Evolutionary conservation across 2,329 filamentous ascomycete genomes (phyloP).

Genomic region (Fusarium continuum): DNA sequence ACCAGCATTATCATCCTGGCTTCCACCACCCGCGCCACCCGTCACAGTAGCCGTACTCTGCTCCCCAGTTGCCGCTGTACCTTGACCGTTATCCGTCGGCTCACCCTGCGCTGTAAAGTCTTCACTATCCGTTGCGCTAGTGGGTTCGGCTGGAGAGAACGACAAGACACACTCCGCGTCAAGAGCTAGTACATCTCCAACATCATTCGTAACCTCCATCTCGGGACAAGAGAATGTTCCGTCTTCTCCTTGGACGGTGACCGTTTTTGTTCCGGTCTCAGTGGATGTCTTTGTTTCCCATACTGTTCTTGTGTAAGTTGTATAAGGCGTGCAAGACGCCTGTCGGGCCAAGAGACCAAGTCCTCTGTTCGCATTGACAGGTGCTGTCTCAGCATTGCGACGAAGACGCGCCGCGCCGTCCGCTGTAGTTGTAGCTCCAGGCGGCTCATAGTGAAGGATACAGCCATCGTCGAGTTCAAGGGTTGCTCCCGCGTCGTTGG

Average conservation of each 20-base stretch:
- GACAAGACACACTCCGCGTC: constrained; percentile 6
- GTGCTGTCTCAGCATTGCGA: background rate
- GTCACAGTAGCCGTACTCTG: background rate
- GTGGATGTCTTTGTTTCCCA: constrained; percentile 1
- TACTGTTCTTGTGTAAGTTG: background rate
- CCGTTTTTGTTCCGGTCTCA: background rate
- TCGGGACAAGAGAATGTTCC: constrained; percentile 9
- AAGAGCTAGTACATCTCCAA: background rate
- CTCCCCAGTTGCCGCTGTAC: too few relatives aligned
- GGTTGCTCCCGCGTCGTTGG: background rate
- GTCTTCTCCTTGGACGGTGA: background rate
- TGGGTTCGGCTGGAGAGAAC: background rate
- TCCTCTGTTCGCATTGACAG: fast-evolving
- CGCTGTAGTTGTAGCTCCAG: background rate
- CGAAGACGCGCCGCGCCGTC: background rate
- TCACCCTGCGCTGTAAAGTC: background rate
- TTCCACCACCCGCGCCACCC: background rate
- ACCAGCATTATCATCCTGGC: background rate
- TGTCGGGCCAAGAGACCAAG: background rate
- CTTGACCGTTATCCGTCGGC: background rate
- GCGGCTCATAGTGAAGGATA: background rate
- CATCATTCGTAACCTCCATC: constrained; percentile 14
- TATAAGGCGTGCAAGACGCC: background rate
- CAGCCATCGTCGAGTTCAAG: constrained; percentile 7
- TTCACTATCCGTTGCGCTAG: background rate